Evolutionary conservation across 805 yeast genomes (phyloP).

Genomic region (Millerago galiae): DNA sequence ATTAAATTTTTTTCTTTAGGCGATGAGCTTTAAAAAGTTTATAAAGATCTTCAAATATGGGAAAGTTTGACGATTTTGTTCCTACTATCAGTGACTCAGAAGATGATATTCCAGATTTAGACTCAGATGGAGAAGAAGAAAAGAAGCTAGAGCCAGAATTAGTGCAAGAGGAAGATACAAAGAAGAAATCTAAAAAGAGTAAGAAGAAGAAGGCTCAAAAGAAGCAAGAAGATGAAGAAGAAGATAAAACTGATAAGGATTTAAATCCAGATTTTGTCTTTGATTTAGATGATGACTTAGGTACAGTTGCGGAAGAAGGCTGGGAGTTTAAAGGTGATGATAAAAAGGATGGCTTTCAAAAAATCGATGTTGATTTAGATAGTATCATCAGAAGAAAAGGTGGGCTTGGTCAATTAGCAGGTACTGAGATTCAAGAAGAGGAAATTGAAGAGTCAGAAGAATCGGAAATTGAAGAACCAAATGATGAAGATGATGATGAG

Average conservation of each 20-base stretch:
- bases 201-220: conserved; percentile 16
- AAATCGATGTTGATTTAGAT: conserved; percentile 77
- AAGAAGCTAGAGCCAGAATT: conserved; percentile 5
- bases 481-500: conserved; percentile 32
- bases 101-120: conserved; percentile 53
- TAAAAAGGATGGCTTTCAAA: conserved; percentile 17
- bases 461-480: conserved; percentile 12
- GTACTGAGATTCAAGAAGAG: conserved; percentile 33
- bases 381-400: conserved; percentile 84
- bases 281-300: conserved; percentile 53
- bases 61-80: conserved; percentile 49
- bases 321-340: conserved; percentile 74
- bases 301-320: conserved; percentile 50
- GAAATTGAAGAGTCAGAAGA: conserved; percentile 31
- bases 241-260: conserved; percentile 37
- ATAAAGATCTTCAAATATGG: conserved; percentile 10
- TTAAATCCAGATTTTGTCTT: conserved; percentile 73
- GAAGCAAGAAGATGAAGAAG: conserved; percentile 22
- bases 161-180: conserved; percentile 2
- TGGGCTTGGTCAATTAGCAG: conserved; percentile 54
- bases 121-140: conserved; percentile 34
- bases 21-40: conserved; percentile 7
- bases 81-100: conserved; percentile 76
- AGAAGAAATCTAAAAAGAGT: conserved; percentile 11
- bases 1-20: conserved; percentile 3